A percentile compares a stretch with the other conserved stretches of the same genome.
phyloP scores from a whole-genome alignment of 768 basidiomycete genomes.

The Solioccasus polychromus region DNA sequence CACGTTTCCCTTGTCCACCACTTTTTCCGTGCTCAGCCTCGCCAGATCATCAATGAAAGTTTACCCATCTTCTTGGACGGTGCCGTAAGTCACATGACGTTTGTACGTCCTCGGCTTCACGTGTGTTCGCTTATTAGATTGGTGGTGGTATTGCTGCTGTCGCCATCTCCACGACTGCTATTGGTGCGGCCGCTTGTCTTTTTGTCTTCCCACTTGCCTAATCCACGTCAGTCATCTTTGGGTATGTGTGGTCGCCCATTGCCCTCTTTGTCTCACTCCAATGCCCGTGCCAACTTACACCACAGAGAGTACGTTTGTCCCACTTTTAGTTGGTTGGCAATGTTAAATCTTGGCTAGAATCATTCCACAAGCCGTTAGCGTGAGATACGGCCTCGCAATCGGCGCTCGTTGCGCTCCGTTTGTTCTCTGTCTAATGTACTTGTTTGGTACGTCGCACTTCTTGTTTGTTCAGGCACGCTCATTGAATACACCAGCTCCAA shows the following conservation, averaged over 20 bases:
- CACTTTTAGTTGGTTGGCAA: neutral
- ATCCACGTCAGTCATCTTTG: constrained; percentile 66
- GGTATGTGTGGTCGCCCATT: constrained; percentile 42
- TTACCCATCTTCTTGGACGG: constrained; percentile 80
- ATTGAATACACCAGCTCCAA: constrained; percentile 48
- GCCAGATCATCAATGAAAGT: constrained; percentile 78
- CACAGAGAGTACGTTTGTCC: constrained; percentile 36
- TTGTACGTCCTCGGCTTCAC: constrained; percentile 56
- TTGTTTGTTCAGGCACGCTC: neutral
- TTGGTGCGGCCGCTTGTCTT: constrained; percentile 35
- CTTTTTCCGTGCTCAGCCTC: neutral
- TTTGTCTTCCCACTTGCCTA: neutral
- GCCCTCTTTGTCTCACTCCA: neutral
- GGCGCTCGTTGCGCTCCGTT: constrained; percentile 78
- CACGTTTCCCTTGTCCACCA: neutral
- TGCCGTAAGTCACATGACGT: constrained; percentile 50
- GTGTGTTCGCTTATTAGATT: constrained; percentile 33
- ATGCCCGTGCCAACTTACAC: neutral
- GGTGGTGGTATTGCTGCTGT: constrained; percentile 77
- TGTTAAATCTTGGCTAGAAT: constrained; percentile 38
- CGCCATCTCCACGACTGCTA: constrained; percentile 66
- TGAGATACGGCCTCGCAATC: constrained; percentile 75
- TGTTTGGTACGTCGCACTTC: constrained; percentile 36
- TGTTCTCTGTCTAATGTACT: constrained; percentile 70
- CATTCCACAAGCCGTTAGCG: constrained; percentile 72